Evolutionary conservation across 2,329 filamentous ascomycete species (phyloP).

Genomic region (Trichothecium sympodiale): DNA sequence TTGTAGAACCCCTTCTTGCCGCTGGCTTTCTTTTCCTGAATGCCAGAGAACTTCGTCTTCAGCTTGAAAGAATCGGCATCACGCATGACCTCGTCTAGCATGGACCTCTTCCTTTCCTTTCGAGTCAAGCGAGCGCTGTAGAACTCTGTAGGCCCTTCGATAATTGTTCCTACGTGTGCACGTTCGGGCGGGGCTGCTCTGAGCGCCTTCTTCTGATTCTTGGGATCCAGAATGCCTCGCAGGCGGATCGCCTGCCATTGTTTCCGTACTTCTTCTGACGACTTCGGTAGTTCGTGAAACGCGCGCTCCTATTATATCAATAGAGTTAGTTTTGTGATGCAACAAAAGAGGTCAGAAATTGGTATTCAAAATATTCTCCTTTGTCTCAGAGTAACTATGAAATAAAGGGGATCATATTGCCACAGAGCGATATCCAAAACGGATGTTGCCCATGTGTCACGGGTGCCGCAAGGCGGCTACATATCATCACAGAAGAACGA

Average conservation of each 20-base stretch:
- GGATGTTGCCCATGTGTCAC: slow-evolving; percentile 27
- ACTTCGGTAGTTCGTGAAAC: too few relatives aligned
- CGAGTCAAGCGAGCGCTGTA: slow-evolving; percentile 71
- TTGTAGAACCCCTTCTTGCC: slow-evolving; percentile 89
- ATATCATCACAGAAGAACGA: slow-evolving; percentile 26
- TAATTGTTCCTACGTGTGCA: slow-evolving; percentile 78
- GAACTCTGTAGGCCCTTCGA: slow-evolving; percentile 83
- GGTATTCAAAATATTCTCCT: neutral
- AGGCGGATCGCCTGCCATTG: slow-evolving; percentile 85
- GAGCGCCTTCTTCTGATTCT: slow-evolving; percentile 85
- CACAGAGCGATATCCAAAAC: slow-evolving; percentile 44
- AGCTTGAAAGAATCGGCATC: slow-evolving; percentile 51
- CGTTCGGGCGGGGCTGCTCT: slow-evolving; percentile 61
- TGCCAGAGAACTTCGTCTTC: slow-evolving; percentile 76
- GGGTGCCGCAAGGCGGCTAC: slow-evolving; percentile 19
- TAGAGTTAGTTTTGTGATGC: too few relatives aligned
- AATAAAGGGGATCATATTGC: slow-evolving; percentile 41
- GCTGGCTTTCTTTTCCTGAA: slow-evolving; percentile 71
- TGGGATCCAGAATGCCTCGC: slow-evolving; percentile 79
- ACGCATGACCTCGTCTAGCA: slow-evolving; percentile 70
- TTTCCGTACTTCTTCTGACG: too few relatives aligned
- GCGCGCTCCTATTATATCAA: too few relatives aligned
- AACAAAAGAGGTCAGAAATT: neutral
- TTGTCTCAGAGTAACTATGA: slow-evolving; percentile 65
- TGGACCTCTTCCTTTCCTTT: slow-evolving; percentile 77